phyloP scores from a whole-genome alignment of 1,139 yeast species.

The Sugiyamaella sp. region DNA sequence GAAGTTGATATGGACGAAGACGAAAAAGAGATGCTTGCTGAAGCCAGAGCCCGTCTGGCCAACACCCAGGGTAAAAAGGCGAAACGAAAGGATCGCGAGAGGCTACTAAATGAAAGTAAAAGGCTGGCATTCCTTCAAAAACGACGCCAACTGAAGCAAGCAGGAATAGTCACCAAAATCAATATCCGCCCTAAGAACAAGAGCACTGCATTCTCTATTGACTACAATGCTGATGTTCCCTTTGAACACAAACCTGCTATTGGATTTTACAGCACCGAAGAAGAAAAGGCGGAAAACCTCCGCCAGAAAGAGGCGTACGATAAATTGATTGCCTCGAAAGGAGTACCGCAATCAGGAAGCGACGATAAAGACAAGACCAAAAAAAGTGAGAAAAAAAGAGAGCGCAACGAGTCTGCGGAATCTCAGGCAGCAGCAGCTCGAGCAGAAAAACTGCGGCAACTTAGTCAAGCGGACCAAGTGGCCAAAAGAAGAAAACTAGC shows the following conservation, averaged over 20 bases:
- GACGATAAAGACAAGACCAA: slow-evolving; percentile 38
- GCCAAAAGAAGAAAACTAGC: slow-evolving; percentile 57
- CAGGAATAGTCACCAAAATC: slow-evolving; percentile 68
- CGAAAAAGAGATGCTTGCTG: slow-evolving; percentile 89
- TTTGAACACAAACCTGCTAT: slow-evolving; percentile 72
- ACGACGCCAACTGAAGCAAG: slow-evolving; percentile 81
- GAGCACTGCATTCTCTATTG: slow-evolving; percentile 49
- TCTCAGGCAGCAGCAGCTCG: slow-evolving; percentile 44
- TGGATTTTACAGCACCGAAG: slow-evolving; percentile 70
- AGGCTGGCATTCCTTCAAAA: slow-evolving; percentile 77
- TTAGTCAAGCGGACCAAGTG: slow-evolving; percentile 45
- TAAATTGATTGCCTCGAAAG: slow-evolving; percentile 50
- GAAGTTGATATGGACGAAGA: slow-evolving; percentile 81
- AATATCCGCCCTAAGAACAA: slow-evolving; percentile 61
- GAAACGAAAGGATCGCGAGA: slow-evolving; percentile 83
- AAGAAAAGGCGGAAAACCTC: slow-evolving; percentile 54
- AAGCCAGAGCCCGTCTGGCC: slow-evolving; percentile 88
- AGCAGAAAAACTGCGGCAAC: slow-evolving; percentile 42
- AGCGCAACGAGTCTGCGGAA: slow-evolving; percentile 24
- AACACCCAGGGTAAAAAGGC: slow-evolving; percentile 97
- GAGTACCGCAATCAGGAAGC: slow-evolving; percentile 51
- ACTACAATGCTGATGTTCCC: slow-evolving; percentile 81
- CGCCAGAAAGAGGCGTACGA: slow-evolving; percentile 51
- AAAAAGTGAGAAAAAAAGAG: slow-evolving; percentile 40
- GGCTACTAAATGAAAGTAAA: slow-evolving; percentile 73